Conservation (phyloP, 202 grass and related monocot species). For the Eragrostis tef region DNA sequence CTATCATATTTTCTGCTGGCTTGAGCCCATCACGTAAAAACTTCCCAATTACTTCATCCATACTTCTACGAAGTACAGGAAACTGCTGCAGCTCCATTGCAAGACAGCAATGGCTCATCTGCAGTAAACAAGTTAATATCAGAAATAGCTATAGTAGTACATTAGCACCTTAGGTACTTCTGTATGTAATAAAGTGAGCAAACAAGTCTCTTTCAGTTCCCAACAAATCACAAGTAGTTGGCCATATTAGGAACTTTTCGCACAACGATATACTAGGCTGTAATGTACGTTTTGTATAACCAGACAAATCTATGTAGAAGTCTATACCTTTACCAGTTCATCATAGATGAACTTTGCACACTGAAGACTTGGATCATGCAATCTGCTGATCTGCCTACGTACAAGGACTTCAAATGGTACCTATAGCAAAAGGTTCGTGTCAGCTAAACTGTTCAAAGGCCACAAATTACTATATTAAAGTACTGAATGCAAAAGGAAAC, state of each 20-base stretch:
- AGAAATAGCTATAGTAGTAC: slow-evolving; percentile 30
- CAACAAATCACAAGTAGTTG: slow-evolving; percentile 16
- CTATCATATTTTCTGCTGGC: slow-evolving; percentile 95
- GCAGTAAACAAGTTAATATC: slow-evolving; percentile 34
- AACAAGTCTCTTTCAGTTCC: slow-evolving; percentile 27
- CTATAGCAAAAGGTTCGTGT: slow-evolving; percentile 48
- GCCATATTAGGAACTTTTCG: not conserved
- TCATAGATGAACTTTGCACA: slow-evolving; percentile 98
- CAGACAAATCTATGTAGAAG: not conserved
- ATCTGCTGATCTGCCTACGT: slow-evolving; percentile 86
- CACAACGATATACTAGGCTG: not conserved
- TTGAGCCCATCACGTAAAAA: slow-evolving; percentile 94
- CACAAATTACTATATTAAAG: slow-evolving; percentile 20
- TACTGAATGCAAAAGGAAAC: slow-evolving; percentile 20
- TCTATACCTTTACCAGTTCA: slow-evolving; percentile 82
- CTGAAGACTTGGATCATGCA: slow-evolving; percentile 93
- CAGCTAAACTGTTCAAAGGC: slow-evolving; percentile 28
- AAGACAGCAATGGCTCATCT: slow-evolving; percentile 92
- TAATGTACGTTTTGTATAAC: not conserved
- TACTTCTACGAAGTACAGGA: slow-evolving; percentile 80
- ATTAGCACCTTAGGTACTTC: not conserved
- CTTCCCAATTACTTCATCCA: slow-evolving; percentile 95
- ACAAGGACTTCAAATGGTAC: slow-evolving; percentile 97
- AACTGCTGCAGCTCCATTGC: slow-evolving; percentile 84
- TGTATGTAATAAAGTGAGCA: slow-evolving; percentile 24